phyloP scores from a whole-genome alignment of 768 basidiomycete species.

The Pleurotus citrinopileatus region DNA sequence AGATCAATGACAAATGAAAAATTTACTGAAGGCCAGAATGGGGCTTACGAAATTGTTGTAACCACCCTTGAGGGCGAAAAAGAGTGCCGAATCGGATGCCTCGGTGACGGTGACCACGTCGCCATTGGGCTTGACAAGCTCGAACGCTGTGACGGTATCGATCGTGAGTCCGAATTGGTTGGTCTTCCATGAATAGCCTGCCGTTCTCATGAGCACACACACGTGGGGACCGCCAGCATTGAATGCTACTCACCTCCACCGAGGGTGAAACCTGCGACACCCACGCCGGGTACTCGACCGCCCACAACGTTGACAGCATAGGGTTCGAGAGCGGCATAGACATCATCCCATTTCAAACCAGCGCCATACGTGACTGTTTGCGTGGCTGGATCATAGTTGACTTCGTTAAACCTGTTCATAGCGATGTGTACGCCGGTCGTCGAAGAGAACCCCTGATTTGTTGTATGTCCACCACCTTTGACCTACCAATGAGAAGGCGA shows the following conservation, averaged over 20 bases:
- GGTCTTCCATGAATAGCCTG: slow-evolving; percentile 63
- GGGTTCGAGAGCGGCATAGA: slow-evolving; percentile 48
- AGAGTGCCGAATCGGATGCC: slow-evolving; percentile 32
- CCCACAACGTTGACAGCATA: slow-evolving; percentile 55
- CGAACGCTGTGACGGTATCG: slow-evolving; percentile 54
- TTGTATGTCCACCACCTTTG: slow-evolving; percentile 60
- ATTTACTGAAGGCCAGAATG: background rate
- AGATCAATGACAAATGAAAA: background rate
- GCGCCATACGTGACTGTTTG: slow-evolving; percentile 41
- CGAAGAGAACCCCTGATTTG: slow-evolving; percentile 57
- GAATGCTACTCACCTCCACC: slow-evolving; percentile 43
- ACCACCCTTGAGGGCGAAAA: slow-evolving; percentile 54
- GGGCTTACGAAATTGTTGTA: slow-evolving; percentile 51
- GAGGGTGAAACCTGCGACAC: slow-evolving; percentile 56
- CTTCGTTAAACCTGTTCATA: slow-evolving; percentile 45
- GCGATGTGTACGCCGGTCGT: slow-evolving; percentile 59
- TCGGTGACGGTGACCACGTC: slow-evolving; percentile 33
- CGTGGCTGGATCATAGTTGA: slow-evolving; percentile 35
- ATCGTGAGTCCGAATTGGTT: slow-evolving; percentile 59
- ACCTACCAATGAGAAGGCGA: slow-evolving; percentile 36
- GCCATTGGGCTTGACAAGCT: slow-evolving; percentile 58
- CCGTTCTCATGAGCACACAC: background rate
- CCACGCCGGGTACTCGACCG: slow-evolving; percentile 54
- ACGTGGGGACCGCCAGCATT: background rate
- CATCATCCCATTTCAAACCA: slow-evolving; percentile 65